A percentile compares a stretch with the other conserved stretches of the same genome.
These are phyloP conservation scores for Pycnococcus provasolii DNA, from an alignment of 139 green algal genomes.

Conservation along the genomic window DNA sequence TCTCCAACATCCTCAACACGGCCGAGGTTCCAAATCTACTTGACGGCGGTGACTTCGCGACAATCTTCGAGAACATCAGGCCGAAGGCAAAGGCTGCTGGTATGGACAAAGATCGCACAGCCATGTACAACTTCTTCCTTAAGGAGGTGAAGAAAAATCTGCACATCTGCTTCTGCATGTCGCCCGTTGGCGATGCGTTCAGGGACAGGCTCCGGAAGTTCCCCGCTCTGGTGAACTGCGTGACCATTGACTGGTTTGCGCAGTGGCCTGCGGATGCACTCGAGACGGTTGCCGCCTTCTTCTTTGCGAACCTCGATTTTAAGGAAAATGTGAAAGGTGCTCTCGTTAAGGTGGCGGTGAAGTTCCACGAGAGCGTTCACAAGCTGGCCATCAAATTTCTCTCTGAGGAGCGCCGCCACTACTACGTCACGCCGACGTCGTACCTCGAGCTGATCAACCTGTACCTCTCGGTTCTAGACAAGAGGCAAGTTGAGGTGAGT, in stretches of 20 bases:
- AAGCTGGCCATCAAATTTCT: constrained; percentile 37
- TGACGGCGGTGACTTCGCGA: constrained; percentile 13
- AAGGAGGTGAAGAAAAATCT: constrained; percentile 42
- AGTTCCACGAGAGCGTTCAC: constrained; percentile 44
- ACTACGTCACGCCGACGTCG: constrained; percentile 63
- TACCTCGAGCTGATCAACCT: constrained; percentile 69
- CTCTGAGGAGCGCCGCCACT: constrained; percentile 46
- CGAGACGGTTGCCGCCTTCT: constrained; percentile 29
- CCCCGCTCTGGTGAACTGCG: constrained; percentile 36
- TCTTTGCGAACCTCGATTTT: constrained; percentile 38
- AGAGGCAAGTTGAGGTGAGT: constrained; percentile 41
- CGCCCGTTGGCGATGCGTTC: constrained; percentile 34
- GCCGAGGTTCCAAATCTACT: constrained; percentile 41
- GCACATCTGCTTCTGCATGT: constrained; percentile 39
- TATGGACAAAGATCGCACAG: constrained; percentile 34
- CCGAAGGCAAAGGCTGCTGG: constrained; percentile 46
- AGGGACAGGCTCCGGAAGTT: constrained; percentile 30
- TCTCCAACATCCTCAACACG: constrained; percentile 71
- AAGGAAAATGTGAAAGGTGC: constrained; percentile 26
- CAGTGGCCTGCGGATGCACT: constrained; percentile 39
- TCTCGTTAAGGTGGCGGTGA: constrained; percentile 49
- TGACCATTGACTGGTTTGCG: constrained; percentile 37
- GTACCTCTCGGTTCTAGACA: constrained; percentile 52
- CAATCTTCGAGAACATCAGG: constrained; percentile 35
- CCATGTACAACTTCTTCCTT: constrained; percentile 42